phyloP scores from a whole-genome alignment of 2,329 filamentous ascomycete genomes.

The Colletotrichum filicis region DNA sequence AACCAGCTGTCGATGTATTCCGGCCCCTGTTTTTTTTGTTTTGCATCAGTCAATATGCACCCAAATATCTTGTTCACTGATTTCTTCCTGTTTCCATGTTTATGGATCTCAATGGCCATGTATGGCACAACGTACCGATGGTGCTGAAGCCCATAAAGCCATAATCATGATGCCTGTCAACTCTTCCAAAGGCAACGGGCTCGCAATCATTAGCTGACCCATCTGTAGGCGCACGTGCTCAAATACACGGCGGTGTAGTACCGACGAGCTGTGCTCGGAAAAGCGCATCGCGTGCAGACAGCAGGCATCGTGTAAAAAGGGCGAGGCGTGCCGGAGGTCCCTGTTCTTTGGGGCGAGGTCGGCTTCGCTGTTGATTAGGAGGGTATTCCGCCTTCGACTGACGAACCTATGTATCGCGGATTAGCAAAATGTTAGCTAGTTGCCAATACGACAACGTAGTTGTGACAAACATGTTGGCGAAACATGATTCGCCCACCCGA shows the following conservation, averaged over 20 bases:
- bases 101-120: neutral
- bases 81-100: neutral
- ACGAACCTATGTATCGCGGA: constrained; percentile 21
- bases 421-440: neutral
- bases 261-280: constrained; percentile 22
- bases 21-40: constrained; percentile 15
- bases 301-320: constrained; percentile 53
- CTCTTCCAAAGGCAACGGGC: constrained; percentile 52
- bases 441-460: neutral
- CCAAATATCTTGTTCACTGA: neutral
- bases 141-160: constrained; percentile 38
- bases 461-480: neutral
- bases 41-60: neutral
- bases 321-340: constrained; percentile 46
- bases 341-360: constrained; percentile 26
- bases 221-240: constrained; percentile 51
- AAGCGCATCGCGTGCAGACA: constrained; percentile 47
- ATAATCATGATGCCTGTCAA: constrained; percentile 53
- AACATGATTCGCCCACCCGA: neutral
- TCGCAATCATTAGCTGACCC: constrained; percentile 51
- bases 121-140: constrained; percentile 13
- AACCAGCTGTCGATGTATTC: constrained; percentile 57
- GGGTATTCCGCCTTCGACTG: constrained; percentile 16
- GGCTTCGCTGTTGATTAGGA: constrained; percentile 29
- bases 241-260: constrained; percentile 50